Base-by-base conservation (phyloP, 148 eudicot species). In the Rhododendron henanense region DNA sequence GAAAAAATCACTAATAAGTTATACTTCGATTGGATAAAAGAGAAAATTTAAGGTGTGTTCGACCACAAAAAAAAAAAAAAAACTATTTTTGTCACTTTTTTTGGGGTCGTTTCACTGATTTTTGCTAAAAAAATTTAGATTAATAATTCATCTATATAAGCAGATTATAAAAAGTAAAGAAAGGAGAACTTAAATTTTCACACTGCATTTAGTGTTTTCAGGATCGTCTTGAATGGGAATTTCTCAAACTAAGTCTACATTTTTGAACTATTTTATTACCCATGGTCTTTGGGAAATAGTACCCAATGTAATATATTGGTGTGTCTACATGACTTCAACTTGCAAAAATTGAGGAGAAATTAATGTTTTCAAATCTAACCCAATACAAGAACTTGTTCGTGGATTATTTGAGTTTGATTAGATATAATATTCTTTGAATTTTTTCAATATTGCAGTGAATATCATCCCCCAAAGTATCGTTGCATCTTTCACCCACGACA, bases 401-500 rank as follows among this genome's bases (percentile, higher is more conserved):
- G 14, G 35, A 9, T 28, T 13, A 44, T 79, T 79, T 31, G 4
- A 65, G 33, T 65, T 10, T 65, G 73, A 65, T 65, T 65, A 9
- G 73, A 25, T 65, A 31, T 71, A 71, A 71, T 4, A 11, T 71
- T 31, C 39, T 31, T 31, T 71, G 5, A 31, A 31, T 3, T 37
- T 15, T 33, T 23, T 16, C 0, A 2, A 55, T 23, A 21, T 75
- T 82, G 85, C 85, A 89, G 90, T 81, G 61, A 90, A 85, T 69
- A 45, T 83, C 4, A 89, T 89, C 83, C 89, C 92, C 7, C 81
- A 78, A 44, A 90, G 92, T 21, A 18, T 90, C 5, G 92, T 90
- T 10, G 92, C 92, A 15, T 87, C 92, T 2, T 89, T 90, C 88
- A 90, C 92, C 8, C 90, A 90, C 44, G 92, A 90, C 73, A 90